Conservation (phyloP, 2,329 filamentous ascomycete species). For the Colletotrichum trifolii region DNA sequence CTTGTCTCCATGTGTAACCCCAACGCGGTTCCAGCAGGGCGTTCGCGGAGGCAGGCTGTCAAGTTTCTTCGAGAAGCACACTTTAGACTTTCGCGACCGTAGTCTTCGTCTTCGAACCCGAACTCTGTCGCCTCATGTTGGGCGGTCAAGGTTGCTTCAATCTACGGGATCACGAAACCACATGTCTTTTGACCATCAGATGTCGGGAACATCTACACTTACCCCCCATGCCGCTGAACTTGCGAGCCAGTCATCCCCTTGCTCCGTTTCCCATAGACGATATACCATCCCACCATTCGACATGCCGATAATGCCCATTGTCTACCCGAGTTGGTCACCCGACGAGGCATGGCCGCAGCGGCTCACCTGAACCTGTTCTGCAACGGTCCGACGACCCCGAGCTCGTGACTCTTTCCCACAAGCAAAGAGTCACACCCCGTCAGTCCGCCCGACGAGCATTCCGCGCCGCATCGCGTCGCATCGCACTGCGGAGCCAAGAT, state of each 20-base stretch:
- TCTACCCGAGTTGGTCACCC: constrained; percentile 19
- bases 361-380: constrained; percentile 17
- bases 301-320: neutral
- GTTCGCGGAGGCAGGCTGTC: too few relatives aligned
- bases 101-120: constrained; percentile 20
- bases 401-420: constrained; percentile 20
- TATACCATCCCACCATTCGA: neutral
- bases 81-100: constrained; percentile 21
- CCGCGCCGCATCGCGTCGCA: neutral
- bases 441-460: too few relatives aligned
- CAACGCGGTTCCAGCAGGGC: constrained; percentile 11
- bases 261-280: too few relatives aligned
- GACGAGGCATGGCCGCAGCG: constrained; percentile 13
- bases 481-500: constrained; percentile 22
- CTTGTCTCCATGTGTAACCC: constrained; percentile 26
- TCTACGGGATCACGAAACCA: neutral
- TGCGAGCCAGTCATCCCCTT: too few relatives aligned
- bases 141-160: neutral
- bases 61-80: neutral
- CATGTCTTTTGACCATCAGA: neutral
- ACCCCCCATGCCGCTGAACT: neutral
- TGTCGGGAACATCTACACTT: neutral
- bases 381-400: constrained; percentile 22
- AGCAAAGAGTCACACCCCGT: constrained; percentile 10
- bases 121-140: neutral